Evolutionary conservation across 164 flowering plant species (phyloP), one percentile per base, ranked within the genome.

Genomic region (Hamamelis virginiana): DNA sequence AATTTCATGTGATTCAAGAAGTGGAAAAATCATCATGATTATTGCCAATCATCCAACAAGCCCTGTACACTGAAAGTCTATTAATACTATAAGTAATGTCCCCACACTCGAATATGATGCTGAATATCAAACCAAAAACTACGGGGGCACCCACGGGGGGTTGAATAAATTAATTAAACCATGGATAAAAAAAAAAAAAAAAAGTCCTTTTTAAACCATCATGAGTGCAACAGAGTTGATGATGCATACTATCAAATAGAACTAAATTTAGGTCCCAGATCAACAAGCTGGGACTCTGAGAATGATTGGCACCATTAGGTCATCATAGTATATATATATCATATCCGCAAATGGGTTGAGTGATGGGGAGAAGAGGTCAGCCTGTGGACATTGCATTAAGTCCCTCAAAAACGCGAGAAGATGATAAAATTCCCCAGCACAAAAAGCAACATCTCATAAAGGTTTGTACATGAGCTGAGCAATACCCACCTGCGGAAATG

Each of bases 401-500:
- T 50, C 33, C 57, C 23, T 19, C 10, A 16, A 16, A 33, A 55
- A 25, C 38, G 47, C 8, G 27, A 56, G 43, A 45, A 55, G 47
- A 41, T 26, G 55, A 18, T 23, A 55, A 67, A 15, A 62, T 46
- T 57, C 45, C 53, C 64, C 25, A 44, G 63, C 63, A 33, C 48
- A 44, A 23, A 77, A 63, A 62, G 69, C 65, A 53, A 69, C 5
- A 44, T 59, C 63, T 73, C 59, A 59, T 51, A 66, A n/a, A 45
- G 16, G 12, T 56, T 66, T 33, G 41, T 33, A 45, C 47, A 27
- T 52, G 33, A 61, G 59, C 44, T 9, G 71, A 73, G 62, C 53
- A 51, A 60, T 47, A 82, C 95, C 61, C 78, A 95, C 99, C 99
- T 93, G 99, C 23, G 92, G 86, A 80, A 77, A 93, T 71, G 84